Conservation (phyloP, 805 yeast species). For the Starmerella sirachaensis region DNA sequence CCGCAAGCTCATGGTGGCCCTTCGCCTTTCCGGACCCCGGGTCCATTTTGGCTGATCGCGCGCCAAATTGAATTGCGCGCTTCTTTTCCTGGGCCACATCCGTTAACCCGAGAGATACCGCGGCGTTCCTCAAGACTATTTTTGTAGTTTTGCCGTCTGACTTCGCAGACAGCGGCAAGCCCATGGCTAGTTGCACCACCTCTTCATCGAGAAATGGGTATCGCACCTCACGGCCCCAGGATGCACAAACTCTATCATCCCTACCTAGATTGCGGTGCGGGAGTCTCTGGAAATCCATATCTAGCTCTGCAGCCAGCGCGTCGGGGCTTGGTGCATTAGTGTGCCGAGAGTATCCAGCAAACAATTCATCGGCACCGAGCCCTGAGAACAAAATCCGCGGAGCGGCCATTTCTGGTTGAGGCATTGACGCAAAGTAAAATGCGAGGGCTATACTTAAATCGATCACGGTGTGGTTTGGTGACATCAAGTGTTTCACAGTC, state of each 20-base stretch:
- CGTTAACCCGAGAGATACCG: slow-evolving; percentile 35
- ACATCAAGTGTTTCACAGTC: slow-evolving; percentile 54
- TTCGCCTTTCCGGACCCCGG: slow-evolving; percentile 60
- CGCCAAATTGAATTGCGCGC: slow-evolving; percentile 94
- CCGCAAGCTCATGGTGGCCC: slow-evolving; percentile 46
- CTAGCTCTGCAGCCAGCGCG: slow-evolving; percentile 47
- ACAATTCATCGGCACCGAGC: slow-evolving; percentile 91
- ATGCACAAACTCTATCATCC: slow-evolving; percentile 77
- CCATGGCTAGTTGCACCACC: slow-evolving; percentile 36
- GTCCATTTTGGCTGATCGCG: slow-evolving; percentile 88
- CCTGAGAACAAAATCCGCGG: slow-evolving; percentile 71
- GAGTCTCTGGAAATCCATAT: slow-evolving; percentile 58
- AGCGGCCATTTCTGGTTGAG: slow-evolving; percentile 29
- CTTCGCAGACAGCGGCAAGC: slow-evolving; percentile 31
- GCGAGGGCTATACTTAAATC: slow-evolving; percentile 93
- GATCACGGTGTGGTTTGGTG: slow-evolving; percentile 84
- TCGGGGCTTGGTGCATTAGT: slow-evolving; percentile 31
- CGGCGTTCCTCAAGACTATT: slow-evolving; percentile 48
- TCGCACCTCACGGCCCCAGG: slow-evolving; percentile 81
- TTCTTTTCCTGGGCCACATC: slow-evolving; percentile 65
- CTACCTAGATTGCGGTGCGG: slow-evolving; percentile 75
- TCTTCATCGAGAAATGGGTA: slow-evolving; percentile 70
- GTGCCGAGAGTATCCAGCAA: slow-evolving; percentile 91
- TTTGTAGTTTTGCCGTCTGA: slow-evolving; percentile 30
- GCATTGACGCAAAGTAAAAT: slow-evolving; percentile 65